Percentiles rank a stretch among this genome's conserved stretches.
Evolutionary conservation across 306 rosid genomes (phyloP).

Genomic region (Erythrophleum fordii): DNA sequence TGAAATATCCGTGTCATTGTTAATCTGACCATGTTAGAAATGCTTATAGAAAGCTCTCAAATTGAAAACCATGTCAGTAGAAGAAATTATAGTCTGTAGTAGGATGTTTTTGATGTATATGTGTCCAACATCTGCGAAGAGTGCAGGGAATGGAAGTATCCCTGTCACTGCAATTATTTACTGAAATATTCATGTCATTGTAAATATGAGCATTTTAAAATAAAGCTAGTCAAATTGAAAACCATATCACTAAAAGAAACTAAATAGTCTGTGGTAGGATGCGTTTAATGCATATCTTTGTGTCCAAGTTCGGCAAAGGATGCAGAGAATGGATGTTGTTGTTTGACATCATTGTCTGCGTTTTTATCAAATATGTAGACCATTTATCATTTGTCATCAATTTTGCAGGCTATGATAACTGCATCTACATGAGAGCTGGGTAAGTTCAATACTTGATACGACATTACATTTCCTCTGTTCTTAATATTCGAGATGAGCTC

Average conservation of each 20-base stretch:
- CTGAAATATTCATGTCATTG: background rate
- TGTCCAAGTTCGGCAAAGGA: background rate
- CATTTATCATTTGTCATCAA: constrained; percentile 10
- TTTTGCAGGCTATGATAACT: constrained; percentile 72
- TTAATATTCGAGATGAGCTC: background rate
- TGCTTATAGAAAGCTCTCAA: too few relatives aligned
- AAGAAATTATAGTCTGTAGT: too few relatives aligned
- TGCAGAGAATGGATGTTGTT: background rate
- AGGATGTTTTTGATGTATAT: too few relatives aligned
- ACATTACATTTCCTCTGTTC: background rate
- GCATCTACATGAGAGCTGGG: constrained; percentile 69
- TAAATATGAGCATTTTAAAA: background rate
- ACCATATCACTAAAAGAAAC: background rate
- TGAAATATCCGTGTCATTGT: background rate
- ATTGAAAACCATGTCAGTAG: too few relatives aligned
- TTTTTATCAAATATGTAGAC: background rate
- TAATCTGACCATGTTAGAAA: background rate
- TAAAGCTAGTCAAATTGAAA: background rate
- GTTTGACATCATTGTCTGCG: background rate
- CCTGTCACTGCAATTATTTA: background rate
- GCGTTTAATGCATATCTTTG: background rate
- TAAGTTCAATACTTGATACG: constrained; percentile 45
- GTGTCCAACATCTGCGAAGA: too few relatives aligned
- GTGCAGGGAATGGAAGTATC: too few relatives aligned
- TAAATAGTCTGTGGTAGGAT: background rate